Percentiles rank a stretch among this genome's conserved stretches.
These are phyloP conservation scores for Neoascochyta sp. DNA, from an alignment of 2,329 filamentous ascomycete species.

Conservation along the genomic window DNA sequence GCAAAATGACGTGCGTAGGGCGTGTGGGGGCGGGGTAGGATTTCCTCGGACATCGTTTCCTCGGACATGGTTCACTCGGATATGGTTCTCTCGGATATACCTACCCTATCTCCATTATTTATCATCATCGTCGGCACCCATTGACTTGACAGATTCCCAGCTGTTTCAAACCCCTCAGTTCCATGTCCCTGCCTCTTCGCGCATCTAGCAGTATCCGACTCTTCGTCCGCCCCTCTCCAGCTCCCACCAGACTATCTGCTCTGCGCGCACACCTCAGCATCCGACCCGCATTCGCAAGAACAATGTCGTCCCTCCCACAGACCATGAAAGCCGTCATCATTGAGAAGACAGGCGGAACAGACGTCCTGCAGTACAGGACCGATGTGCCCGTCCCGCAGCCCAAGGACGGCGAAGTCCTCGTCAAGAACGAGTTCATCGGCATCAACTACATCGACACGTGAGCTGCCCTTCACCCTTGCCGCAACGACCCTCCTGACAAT, in stretches of 20 bases:
- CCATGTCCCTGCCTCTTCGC: constrained; percentile 16
- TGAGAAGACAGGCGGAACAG: constrained; percentile 66
- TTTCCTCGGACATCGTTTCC: too few relatives aligned
- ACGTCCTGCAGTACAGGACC: constrained; percentile 67
- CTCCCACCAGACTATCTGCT: constrained; percentile 15
- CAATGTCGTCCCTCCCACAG: constrained; percentile 54
- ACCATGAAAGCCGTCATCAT: constrained; percentile 73
- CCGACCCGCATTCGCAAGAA: constrained; percentile 11
- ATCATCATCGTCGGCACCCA: constrained; percentile 7
- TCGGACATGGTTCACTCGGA: too few relatives aligned
- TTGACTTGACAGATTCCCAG: not conserved
- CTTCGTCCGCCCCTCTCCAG: constrained; percentile 9
- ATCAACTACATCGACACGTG: constrained; percentile 87
- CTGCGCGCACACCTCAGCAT: constrained; percentile 15
- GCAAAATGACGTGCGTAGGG: constrained; percentile 10
- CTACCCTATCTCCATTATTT: constrained; percentile 9
- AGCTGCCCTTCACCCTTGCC: constrained; percentile 3
- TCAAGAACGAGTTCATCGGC: constrained; percentile 76
- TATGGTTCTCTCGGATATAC: constrained; percentile 8
- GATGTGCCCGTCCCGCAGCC: constrained; percentile 67
- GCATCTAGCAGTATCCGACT: constrained; percentile 8
- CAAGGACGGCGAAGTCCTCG: constrained; percentile 67
- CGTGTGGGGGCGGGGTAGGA: too few relatives aligned
- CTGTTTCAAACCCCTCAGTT: not conserved
- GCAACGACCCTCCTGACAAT: not conserved